phyloP scores from a whole-genome alignment of 2,329 filamentous ascomycete genomes.

The Rhytidhysteron rufulum region DNA sequence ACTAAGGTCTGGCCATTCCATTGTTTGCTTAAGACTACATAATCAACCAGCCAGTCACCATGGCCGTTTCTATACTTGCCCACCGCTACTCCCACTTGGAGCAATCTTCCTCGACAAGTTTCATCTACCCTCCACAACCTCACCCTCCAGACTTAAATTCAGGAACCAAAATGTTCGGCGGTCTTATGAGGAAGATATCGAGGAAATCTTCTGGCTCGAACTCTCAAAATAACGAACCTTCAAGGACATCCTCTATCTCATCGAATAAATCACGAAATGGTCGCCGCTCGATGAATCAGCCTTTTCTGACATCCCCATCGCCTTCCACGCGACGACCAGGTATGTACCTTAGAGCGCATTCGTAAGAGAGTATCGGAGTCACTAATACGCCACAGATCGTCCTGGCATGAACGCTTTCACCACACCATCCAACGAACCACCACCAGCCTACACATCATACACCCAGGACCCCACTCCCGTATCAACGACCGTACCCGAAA shows the following conservation, averaged over 20 bases:
- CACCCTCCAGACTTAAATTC: neutral
- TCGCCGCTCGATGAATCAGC: too few species aligned
- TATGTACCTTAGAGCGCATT: slow-evolving; percentile 22
- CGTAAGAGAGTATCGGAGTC: too few species aligned
- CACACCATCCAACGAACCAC: slow-evolving; percentile 33
- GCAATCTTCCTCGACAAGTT: too few species aligned
- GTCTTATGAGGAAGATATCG: slow-evolving; percentile 23
- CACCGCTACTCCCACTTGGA: neutral
- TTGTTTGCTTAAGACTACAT: too few species aligned
- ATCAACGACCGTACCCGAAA: slow-evolving; percentile 13
- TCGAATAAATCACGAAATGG: neutral
- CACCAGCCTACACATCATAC: slow-evolving; percentile 40
- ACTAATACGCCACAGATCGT: slow-evolving; percentile 14
- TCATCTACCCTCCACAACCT: neutral
- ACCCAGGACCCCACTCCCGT: slow-evolving; percentile 6
- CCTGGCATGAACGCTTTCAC: slow-evolving; percentile 24
- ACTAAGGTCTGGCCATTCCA: too few species aligned
- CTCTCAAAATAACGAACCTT: slow-evolving; percentile 13
- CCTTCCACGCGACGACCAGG: slow-evolving; percentile 37
- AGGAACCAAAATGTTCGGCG: slow-evolving; percentile 14
- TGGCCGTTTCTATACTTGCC: neutral
- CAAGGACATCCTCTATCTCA: slow-evolving; percentile 12
- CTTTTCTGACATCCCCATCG: too few species aligned
- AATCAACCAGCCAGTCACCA: too few species aligned
- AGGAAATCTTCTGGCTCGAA: slow-evolving; percentile 14